Conservation (phyloP, 352 stramenopile species). For the Phytophthora podocarpi region DNA sequence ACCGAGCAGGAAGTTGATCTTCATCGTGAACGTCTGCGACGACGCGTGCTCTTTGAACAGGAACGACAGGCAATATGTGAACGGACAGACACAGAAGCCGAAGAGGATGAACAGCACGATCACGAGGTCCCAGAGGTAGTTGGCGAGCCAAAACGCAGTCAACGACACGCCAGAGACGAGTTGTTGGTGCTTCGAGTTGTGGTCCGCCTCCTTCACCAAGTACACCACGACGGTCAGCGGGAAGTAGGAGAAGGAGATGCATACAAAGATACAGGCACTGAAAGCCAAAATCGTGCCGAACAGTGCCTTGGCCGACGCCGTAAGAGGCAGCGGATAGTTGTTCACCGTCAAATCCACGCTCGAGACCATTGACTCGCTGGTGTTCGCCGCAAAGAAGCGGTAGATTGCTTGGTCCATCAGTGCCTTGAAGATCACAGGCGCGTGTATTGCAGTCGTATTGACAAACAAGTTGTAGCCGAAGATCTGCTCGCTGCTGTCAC, state of each 20-base stretch:
- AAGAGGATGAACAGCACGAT: slow-evolving; percentile 66
- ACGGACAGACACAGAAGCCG: slow-evolving; percentile 63
- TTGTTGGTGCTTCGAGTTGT: slow-evolving; percentile 97
- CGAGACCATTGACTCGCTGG: slow-evolving; percentile 12
- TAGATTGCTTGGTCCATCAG: slow-evolving; percentile 68
- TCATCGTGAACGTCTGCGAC: slow-evolving; percentile 74
- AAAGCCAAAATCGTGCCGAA: slow-evolving; percentile 69
- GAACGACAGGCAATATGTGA: slow-evolving; percentile 73
- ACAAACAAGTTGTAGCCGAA: slow-evolving; percentile 70
- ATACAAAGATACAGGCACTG: slow-evolving; percentile 83
- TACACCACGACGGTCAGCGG: slow-evolving; percentile 94
- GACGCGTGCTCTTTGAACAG: slow-evolving; percentile 69
- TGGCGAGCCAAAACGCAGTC: slow-evolving; percentile 96
- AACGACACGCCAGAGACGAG: slow-evolving; percentile 94
- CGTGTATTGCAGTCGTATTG: slow-evolving; percentile 63
- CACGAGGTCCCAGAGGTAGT: slow-evolving; percentile 93
- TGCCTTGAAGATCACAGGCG: slow-evolving; percentile 66
- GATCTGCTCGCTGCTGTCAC: slow-evolving; percentile 44
- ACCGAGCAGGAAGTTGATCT: slow-evolving; percentile 73
- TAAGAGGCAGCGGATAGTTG: slow-evolving; percentile 57
- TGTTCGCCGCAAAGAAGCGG: slow-evolving; percentile 52
- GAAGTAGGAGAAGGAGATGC: slow-evolving; percentile 94
- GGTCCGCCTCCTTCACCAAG: slow-evolving; percentile 93
- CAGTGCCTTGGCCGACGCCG: slow-evolving; percentile 44
- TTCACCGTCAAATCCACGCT: slow-evolving; percentile 52